Conservation (phyloP, 2,329 filamentous ascomycete species). For the Macroventuria anomochaeta region DNA sequence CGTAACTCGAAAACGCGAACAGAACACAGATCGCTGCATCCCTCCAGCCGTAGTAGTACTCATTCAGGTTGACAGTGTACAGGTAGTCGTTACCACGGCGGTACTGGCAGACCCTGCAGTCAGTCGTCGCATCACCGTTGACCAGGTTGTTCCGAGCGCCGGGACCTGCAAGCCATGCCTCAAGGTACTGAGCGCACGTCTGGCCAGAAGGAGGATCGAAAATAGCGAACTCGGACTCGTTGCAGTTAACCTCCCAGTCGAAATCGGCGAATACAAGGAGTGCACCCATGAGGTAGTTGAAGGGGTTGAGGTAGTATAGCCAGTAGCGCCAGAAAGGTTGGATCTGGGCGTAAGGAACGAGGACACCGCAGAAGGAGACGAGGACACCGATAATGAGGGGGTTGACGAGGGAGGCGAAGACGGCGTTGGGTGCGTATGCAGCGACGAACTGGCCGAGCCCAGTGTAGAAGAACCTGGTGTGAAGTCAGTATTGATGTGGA, state of each 20-base stretch:
- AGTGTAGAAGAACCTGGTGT: constrained; percentile 37
- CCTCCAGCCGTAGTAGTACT: constrained; percentile 71
- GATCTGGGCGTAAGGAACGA: constrained; percentile 67
- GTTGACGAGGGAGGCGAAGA: constrained; percentile 62
- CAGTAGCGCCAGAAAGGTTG: constrained; percentile 71
- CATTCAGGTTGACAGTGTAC: constrained; percentile 62
- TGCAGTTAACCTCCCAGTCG: constrained; percentile 50
- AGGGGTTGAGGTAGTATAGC: constrained; percentile 52
- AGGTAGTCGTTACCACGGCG: constrained; percentile 65
- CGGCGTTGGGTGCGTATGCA: constrained; percentile 52
- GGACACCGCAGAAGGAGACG: constrained; percentile 57
- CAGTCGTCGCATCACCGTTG: constrained; percentile 64
- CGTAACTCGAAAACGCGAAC: constrained; percentile 64
- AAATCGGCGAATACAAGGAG: constrained; percentile 52
- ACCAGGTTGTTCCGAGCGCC: constrained; percentile 42
- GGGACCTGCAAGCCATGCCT: constrained; percentile 57
- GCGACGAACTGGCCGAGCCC: constrained; percentile 64
- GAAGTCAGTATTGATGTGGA: neutral
- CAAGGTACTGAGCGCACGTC: constrained; percentile 66
- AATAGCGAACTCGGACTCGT: constrained; percentile 45
- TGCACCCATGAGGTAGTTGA: constrained; percentile 53
- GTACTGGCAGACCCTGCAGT: constrained; percentile 69
- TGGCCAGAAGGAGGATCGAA: constrained; percentile 58
- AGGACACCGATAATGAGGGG: constrained; percentile 31
- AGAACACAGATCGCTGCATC: constrained; percentile 66